Conservation (phyloP, 345 rosid species). For the Eutrema yunnanense region DNA sequence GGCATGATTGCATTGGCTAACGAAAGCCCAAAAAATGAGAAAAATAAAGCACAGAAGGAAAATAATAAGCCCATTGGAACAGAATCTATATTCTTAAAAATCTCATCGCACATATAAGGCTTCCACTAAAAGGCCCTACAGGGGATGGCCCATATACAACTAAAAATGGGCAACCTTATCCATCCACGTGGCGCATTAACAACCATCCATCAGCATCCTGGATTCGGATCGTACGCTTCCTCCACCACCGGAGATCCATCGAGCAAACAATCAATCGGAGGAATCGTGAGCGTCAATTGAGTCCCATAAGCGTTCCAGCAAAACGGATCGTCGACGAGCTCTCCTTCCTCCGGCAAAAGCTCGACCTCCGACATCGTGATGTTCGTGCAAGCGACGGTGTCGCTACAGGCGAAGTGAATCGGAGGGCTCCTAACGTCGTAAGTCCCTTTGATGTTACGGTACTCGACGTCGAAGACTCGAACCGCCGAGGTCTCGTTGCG, state of each 20-base stretch:
- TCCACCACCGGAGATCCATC: constrained; percentile 63
- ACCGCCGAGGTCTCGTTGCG: constrained; percentile 86
- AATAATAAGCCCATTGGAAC: neutral
- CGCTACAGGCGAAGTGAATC: constrained; percentile 92
- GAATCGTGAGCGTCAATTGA: constrained; percentile 74
- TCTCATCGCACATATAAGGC: constrained; percentile 72
- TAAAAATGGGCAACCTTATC: neutral
- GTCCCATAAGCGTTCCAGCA: constrained; percentile 97
- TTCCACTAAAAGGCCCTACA: constrained; percentile 36
- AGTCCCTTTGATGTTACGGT: constrained; percentile 80
- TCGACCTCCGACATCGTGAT: constrained; percentile 89
- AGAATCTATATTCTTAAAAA: neutral
- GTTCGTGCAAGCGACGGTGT: constrained; percentile 84
- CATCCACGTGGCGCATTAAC: neutral
- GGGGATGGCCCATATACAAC: constrained; percentile 51
- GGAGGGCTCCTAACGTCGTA: constrained; percentile 79
- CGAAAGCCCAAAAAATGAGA: neutral
- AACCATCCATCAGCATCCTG: constrained; percentile 34
- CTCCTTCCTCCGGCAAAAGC: constrained; percentile 81
- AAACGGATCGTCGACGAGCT: constrained; percentile 86
- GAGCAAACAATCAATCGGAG: constrained; percentile 69
- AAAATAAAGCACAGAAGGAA: neutral
- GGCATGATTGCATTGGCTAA: too few relatives aligned
- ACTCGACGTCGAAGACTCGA: constrained; percentile 51
- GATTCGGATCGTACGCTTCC: constrained; percentile 30